Percentiles rank a stretch among this genome's conserved stretches.
These are phyloP conservation scores for Quercus gilva DNA, from an alignment of 306 rosid genomes.

Conservation along the genomic window DNA sequence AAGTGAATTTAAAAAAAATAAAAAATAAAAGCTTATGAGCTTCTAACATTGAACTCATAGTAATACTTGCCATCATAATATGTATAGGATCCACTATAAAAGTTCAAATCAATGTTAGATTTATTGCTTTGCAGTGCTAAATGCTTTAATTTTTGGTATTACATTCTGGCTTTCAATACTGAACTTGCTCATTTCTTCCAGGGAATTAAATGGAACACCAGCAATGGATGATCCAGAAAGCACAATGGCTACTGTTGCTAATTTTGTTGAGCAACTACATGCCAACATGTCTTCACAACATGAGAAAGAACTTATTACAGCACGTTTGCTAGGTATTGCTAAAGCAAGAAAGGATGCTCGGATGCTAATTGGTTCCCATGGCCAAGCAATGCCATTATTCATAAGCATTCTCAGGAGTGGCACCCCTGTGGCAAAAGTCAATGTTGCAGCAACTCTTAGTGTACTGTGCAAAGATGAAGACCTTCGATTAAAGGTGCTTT, in stretches of 20 bases:
- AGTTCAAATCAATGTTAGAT: not conserved
- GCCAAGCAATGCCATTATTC: conserved; percentile 98
- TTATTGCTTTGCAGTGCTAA: not conserved
- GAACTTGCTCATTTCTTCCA: conserved; percentile 31
- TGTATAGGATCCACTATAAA: not conserved
- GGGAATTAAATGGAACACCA: conserved; percentile 50
- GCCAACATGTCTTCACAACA: conserved; percentile 68
- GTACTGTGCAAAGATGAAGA: conserved; percentile 90
- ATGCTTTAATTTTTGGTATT: conserved; percentile 15
- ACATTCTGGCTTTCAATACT: conserved; percentile 13
- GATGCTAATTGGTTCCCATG: conserved; percentile 80
- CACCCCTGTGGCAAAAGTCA: conserved; percentile 75
- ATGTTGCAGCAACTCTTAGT: conserved; percentile 79
- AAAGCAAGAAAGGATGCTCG: conserved; percentile 77
- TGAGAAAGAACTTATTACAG: conserved; percentile 80
- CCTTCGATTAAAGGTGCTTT: conserved; percentile 88
- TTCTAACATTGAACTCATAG: not conserved
- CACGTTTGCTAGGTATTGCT: conserved; percentile 64
- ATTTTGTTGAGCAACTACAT: conserved; percentile 85
- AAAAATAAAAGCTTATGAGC: not conserved
- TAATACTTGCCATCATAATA: not conserved
- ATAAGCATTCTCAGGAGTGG: conserved; percentile 88
- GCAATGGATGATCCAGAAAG: conserved; percentile 73
- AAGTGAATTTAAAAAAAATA: not conserved
- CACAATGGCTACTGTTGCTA: conserved; percentile 80